phyloP scores from a whole-genome alignment of 495 filamentous ascomycete species.

The Penicillium dipodomyicola region DNA sequence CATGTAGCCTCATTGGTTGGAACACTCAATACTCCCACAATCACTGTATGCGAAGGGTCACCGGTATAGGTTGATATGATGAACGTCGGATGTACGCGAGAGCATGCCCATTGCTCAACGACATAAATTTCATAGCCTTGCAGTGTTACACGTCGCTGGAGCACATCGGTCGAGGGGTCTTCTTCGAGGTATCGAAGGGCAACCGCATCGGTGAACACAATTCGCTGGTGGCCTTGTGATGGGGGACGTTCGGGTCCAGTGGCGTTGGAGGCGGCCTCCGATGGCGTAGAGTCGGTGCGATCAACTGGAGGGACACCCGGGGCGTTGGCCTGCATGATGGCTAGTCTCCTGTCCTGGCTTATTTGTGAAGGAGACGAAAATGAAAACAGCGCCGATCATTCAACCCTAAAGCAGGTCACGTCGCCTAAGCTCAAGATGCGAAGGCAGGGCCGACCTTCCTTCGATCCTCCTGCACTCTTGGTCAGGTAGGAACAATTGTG shows the following conservation, averaged over 20 bases:
- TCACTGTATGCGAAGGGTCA: slow-evolving; percentile 70
- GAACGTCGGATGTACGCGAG: slow-evolving; percentile 82
- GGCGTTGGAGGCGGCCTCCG: slow-evolving; percentile 22
- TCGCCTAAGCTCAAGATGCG: slow-evolving; percentile 22
- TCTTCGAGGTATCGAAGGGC: slow-evolving; percentile 86
- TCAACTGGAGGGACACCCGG: slow-evolving; percentile 20
- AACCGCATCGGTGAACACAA: slow-evolving; percentile 72
- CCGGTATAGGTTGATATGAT: slow-evolving; percentile 94
- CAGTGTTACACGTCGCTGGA: slow-evolving; percentile 65
- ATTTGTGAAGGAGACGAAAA: slow-evolving; percentile 4
- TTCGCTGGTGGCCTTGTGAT: slow-evolving; percentile 44
- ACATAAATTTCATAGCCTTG: slow-evolving; percentile 90
- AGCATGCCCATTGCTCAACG: slow-evolving; percentile 98
- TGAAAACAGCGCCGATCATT: not conserved
- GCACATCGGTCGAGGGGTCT: slow-evolving; percentile 71
- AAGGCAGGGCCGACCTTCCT: slow-evolving; percentile 29
- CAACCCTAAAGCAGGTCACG: slow-evolving; percentile 8
- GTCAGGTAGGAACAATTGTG: slow-evolving; percentile 23
- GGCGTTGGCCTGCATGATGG: slow-evolving; percentile 27
- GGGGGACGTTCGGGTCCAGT: slow-evolving; percentile 23
- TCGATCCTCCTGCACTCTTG: slow-evolving; percentile 26
- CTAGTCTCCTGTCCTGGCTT: slow-evolving; percentile 5
- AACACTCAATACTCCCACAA: slow-evolving; percentile 79
- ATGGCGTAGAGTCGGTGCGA: slow-evolving; percentile 26
- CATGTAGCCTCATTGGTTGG: slow-evolving; percentile 77